A percentile compares a stretch with the other conserved stretches of the same genome.
Conservation (phyloP, 805 yeast species). For the Brettanomyces naardenensis region DNA sequence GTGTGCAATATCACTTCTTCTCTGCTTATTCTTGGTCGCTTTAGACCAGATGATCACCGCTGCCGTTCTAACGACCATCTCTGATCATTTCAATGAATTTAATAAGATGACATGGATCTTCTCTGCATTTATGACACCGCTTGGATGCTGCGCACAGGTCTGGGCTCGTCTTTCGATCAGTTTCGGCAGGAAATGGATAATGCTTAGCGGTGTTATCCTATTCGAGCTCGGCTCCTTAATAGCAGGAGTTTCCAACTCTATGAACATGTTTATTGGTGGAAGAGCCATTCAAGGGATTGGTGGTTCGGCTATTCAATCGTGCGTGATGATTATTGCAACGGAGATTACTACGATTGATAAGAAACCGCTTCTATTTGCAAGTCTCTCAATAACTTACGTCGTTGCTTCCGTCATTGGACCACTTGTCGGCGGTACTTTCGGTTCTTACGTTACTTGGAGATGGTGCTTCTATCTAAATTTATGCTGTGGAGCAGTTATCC, state of each 20-base stretch:
- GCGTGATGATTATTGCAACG: conserved; percentile 48
- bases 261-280: conserved; percentile 62
- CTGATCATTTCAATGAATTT: conserved; percentile 40
- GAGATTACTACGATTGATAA: conserved; percentile 41
- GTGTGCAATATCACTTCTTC: conserved; percentile 10
- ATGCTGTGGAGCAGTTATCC: conserved; percentile 51
- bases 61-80: conserved; percentile 42
- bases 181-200: conserved; percentile 46
- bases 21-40: conserved; percentile 27
- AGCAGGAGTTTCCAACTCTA: conserved; percentile 43
- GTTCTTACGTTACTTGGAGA: conserved; percentile 53
- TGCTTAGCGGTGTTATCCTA: conserved; percentile 39
- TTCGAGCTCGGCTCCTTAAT: conserved; percentile 59
- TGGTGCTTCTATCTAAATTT: conserved; percentile 69
- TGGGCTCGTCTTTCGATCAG: conserved; percentile 53
- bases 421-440: conserved; percentile 57
- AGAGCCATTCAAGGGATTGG: conserved; percentile 67
- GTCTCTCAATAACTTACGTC: conserved; percentile 36
- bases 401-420: conserved; percentile 55
- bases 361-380: conserved; percentile 31
- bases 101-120: conserved; percentile 52
- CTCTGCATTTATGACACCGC: conserved; percentile 46
- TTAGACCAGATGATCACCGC: conserved; percentile 54
- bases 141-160: conserved; percentile 44
- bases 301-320: conserved; percentile 57